Conservation (phyloP, 176 grass and related monocot species). For the Oryza glumipatula region DNA sequence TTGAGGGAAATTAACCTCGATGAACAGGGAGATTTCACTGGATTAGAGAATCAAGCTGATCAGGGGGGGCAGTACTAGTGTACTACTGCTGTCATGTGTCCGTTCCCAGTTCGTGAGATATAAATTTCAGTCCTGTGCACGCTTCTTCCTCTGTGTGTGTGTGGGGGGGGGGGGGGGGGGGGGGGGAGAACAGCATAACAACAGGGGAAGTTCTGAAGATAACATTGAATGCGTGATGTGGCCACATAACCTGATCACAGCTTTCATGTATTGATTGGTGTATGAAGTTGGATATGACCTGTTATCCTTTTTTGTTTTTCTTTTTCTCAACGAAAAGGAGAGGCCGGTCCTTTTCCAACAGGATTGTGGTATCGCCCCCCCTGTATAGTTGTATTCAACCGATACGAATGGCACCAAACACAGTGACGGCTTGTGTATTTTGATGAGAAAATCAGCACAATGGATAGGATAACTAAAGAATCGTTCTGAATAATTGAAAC, state of each 20-base stretch:
- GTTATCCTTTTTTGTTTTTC: not conserved
- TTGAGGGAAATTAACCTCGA: not conserved
- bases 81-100: not conserved
- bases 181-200: not conserved
- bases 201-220: not conserved
- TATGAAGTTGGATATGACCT: slow-evolving; percentile 9
- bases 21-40: not conserved
- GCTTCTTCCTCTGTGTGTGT: too few relatives aligned
- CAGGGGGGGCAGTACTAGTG: not conserved
- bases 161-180: too few relatives aligned
- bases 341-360: slow-evolving; percentile 21
- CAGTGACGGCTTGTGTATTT: not conserved
- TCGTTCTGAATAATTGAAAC: not conserved
- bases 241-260: slow-evolving; percentile 23
- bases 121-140: not conserved
- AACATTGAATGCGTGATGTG: slow-evolving; percentile 14
- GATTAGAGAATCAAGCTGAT: not conserved
- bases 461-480: not conserved
- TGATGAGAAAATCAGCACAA: not conserved
- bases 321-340: not conserved
- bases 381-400: not conserved
- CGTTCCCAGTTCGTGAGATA: not conserved
- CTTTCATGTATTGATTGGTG: slow-evolving; percentile 19
- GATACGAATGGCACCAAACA: not conserved
- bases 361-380: not conserved